Evolutionary conservation across 1,284 basidiomycete genomes (phyloP), one percentile per base, ranked within the genome.

Genomic region (Austroboletus rostrupii): DNA sequence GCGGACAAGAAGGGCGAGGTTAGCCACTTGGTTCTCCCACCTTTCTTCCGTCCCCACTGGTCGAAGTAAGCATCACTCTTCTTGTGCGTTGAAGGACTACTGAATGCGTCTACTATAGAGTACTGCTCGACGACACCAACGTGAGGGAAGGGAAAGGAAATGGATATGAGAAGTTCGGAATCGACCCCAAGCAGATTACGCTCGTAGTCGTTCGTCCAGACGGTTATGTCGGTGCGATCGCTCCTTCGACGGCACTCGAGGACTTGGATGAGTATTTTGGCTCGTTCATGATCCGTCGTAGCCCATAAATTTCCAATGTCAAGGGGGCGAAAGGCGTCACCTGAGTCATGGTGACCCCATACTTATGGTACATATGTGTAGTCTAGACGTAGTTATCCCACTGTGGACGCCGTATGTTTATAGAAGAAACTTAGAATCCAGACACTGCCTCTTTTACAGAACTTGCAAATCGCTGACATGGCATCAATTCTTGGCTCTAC

Each of bases 171-270:
- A 32, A 33, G n/a, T 47, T 32, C 21, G 13, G 45, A 13, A 43
- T 47, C 19, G 38, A 37, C 19, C 13, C 37, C 12, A 39, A 21
- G 37, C 37, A 39, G 37, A 39, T 39, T 5, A 39, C 37, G 37
- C n/a, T 39, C 12, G 37, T 39, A 13, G 42, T 55, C 19, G 48
- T 55, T 38, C 53, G 53, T n/a, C 53, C 53, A 1, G 53, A 55
- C 38, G 53, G 53, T 19, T 52, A 55, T 35, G 53, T 55, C 1
- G 53, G 53, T 17, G 35, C 26, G 1, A 20, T 55, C 10, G 48
- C n/a, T 26, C 45, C 53, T 10, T 55, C 53, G 12, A 52, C 20
- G 4, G 45, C 48, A 11, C 11, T 46, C 5, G 28, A 5, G 17
- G 45, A 38, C 16, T 17, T 46, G 14, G 45, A 46, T 3, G 19